These are phyloP conservation scores for Phytophthora citricola DNA, from an alignment of 352 stramenopile species.

Conservation along the genomic window DNA sequence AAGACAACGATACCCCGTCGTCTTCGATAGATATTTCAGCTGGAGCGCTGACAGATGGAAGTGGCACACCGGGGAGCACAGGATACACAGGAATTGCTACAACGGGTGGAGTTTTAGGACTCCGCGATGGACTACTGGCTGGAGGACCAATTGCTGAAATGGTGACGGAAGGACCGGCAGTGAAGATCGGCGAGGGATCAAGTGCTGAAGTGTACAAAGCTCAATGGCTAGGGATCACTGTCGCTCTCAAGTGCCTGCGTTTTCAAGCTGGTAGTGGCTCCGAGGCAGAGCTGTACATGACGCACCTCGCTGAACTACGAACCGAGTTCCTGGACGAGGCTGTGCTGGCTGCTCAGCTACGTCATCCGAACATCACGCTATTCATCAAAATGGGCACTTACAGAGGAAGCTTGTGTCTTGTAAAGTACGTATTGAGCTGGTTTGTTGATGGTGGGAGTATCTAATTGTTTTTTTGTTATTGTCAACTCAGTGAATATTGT, in stretches of 20 bases:
- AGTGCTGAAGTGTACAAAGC: slow-evolving; percentile 73
- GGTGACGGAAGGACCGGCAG: slow-evolving; percentile 59
- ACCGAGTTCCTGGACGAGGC: slow-evolving; percentile 76
- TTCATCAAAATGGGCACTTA: slow-evolving; percentile 79
- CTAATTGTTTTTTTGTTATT: slow-evolving; percentile 13
- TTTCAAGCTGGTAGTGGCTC: slow-evolving; percentile 37
- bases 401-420: slow-evolving; percentile 68
- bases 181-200: slow-evolving; percentile 74
- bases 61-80: slow-evolving; percentile 14
- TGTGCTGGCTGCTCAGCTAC: slow-evolving; percentile 61
- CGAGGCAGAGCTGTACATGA: slow-evolving; percentile 74
- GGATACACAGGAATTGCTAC: slow-evolving; percentile 7
- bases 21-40: slow-evolving; percentile 41
- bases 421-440: slow-evolving; percentile 61
- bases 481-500: slow-evolving; percentile 61
- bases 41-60: slow-evolving; percentile 20
- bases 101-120: slow-evolving; percentile 15
- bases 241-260: slow-evolving; percentile 78
- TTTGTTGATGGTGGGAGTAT: neutral
- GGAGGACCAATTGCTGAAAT: slow-evolving; percentile 58
- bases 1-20: slow-evolving; percentile 23
- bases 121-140: slow-evolving; percentile 26
- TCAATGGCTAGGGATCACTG: slow-evolving; percentile 77
- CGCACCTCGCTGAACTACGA: slow-evolving; percentile 64
- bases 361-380: slow-evolving; percentile 79